A percentile compares a stretch with the other conserved stretches of the same genome.
These are phyloP conservation scores for Ogataea corticis DNA, from an alignment of 805 yeast species.

Conservation along the genomic window DNA sequence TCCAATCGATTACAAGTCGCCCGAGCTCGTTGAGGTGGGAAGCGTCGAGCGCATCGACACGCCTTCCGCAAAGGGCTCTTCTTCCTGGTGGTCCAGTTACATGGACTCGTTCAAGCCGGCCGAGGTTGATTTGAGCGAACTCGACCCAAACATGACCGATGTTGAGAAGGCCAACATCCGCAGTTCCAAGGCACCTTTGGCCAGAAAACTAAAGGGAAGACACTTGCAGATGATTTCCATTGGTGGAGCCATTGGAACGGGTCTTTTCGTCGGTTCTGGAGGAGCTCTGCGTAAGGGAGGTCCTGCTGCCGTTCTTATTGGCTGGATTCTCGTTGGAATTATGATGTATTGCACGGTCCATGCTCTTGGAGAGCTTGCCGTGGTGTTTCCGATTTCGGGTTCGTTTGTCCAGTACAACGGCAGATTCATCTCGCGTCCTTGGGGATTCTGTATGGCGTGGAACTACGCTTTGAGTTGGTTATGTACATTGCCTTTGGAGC, in stretches of 20 bases:
- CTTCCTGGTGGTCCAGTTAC: slow-evolving; percentile 2
- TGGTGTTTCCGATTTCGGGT: slow-evolving; percentile 57
- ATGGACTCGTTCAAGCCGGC: slow-evolving; percentile 28
- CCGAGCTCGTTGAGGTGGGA: not conserved
- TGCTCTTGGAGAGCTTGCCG: slow-evolving; percentile 61
- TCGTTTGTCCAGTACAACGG: slow-evolving; percentile 56
- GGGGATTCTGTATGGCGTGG: slow-evolving; percentile 61
- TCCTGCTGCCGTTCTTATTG: slow-evolving; percentile 63
- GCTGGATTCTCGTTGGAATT: slow-evolving; percentile 54
- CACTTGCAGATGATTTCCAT: slow-evolving; percentile 77
- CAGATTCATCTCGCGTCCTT: slow-evolving; percentile 53
- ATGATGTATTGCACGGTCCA: slow-evolving; percentile 60
- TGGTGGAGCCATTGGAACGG: slow-evolving; percentile 81
- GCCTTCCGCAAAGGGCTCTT: not conserved
- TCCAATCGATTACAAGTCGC: no score
- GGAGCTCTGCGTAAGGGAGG: slow-evolving; percentile 60
- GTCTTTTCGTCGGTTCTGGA: slow-evolving; percentile 72
- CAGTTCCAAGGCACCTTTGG: slow-evolving; percentile 45
- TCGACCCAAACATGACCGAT: slow-evolving; percentile 41
- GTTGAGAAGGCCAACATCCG: slow-evolving; percentile 42
- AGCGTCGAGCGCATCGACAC: not conserved
- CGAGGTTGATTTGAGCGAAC: slow-evolving; percentile 27
- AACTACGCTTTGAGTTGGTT: slow-evolving; percentile 53
- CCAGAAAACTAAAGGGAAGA: slow-evolving; percentile 53
- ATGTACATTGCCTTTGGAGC: slow-evolving; percentile 48